Evolutionary conservation across 345 rosid genomes (phyloP).

Genomic region (Aquilaria malaccensis): DNA sequence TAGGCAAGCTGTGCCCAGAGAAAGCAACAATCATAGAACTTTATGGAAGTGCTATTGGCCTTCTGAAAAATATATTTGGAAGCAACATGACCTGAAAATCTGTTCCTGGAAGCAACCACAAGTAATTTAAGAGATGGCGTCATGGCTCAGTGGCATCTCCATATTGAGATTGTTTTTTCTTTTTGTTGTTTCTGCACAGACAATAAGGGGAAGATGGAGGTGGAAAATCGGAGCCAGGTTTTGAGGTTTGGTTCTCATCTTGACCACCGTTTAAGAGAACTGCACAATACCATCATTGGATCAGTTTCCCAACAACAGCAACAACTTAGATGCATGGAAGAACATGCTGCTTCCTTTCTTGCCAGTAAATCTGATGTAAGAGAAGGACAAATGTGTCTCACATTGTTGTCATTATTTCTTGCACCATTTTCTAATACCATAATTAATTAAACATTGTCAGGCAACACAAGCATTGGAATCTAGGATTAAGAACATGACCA

Average conservation of each 20-base stretch:
- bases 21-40: too few relatives aligned
- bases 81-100: too few relatives aligned
- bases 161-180: not conserved
- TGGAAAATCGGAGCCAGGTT: constrained; percentile 58
- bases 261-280: constrained; percentile 57
- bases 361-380: constrained; percentile 84
- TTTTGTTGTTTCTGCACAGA: constrained; percentile 33
- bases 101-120: too few relatives aligned
- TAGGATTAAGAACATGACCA: constrained; percentile 47
- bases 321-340: constrained; percentile 76
- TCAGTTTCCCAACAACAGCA: constrained; percentile 87
- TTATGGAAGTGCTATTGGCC: too few relatives aligned
- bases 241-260: constrained; percentile 84
- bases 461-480: constrained; percentile 51
- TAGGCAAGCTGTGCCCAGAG: too few relatives aligned
- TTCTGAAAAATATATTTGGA: too few relatives aligned
- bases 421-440: too few relatives aligned
- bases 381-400: constrained; percentile 1
- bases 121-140: too few relatives aligned
- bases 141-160: not conserved
- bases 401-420: not conserved
- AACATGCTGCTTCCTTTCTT: constrained; percentile 49
- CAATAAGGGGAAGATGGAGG: constrained; percentile 66
- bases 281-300: constrained; percentile 62
- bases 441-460: constrained; percentile 32